Percentiles rank a stretch among this genome's conserved stretches.
phyloP scores from a whole-genome alignment of 2,329 filamentous ascomycete genomes.

The Pseudopyrenochaeta lycopersici region DNA sequence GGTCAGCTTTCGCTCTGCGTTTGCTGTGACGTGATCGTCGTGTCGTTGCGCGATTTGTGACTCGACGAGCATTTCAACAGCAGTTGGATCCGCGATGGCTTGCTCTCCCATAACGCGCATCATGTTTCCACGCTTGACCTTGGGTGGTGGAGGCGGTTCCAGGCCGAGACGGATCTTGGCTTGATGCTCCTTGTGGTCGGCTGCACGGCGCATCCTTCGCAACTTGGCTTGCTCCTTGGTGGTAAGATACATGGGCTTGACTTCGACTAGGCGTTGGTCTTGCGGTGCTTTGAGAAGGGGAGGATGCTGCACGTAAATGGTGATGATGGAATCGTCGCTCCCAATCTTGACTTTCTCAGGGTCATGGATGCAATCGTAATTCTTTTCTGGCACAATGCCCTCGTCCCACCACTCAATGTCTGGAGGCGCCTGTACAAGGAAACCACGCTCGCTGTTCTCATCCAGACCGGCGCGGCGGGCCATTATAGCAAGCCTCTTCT shows the following conservation, averaged over 20 bases:
- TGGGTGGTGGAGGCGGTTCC: slow-evolving; percentile 88
- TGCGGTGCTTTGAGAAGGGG: slow-evolving; percentile 90
- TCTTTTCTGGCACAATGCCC: slow-evolving; percentile 77
- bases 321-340: slow-evolving; percentile 85
- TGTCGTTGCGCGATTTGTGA: slow-evolving; percentile 89
- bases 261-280: slow-evolving; percentile 78
- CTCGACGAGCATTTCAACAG: slow-evolving; percentile 93
- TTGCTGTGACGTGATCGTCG: slow-evolving; percentile 77
- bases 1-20: slow-evolving; percentile 86
- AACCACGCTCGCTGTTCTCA: slow-evolving; percentile 92
- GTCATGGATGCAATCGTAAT: slow-evolving; percentile 76
- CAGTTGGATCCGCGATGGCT: slow-evolving; percentile 94
- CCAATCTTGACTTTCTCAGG: slow-evolving; percentile 75
- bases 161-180: slow-evolving; percentile 93
- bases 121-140: slow-evolving; percentile 96
- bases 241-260: slow-evolving; percentile 93
- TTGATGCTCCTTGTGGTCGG: slow-evolving; percentile 93
- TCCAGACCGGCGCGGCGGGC: slow-evolving; percentile 92
- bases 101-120: slow-evolving; percentile 96
- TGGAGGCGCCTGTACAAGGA: slow-evolving; percentile 82
- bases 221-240: slow-evolving; percentile 90
- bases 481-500: slow-evolving; percentile 87
- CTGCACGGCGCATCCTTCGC: slow-evolving; percentile 87
- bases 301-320: slow-evolving; percentile 90
- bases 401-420: slow-evolving; percentile 99